Evolutionary conservation across 169 alveolate genomes (phyloP).

Genomic region (Plasmodium vivax): DNA sequence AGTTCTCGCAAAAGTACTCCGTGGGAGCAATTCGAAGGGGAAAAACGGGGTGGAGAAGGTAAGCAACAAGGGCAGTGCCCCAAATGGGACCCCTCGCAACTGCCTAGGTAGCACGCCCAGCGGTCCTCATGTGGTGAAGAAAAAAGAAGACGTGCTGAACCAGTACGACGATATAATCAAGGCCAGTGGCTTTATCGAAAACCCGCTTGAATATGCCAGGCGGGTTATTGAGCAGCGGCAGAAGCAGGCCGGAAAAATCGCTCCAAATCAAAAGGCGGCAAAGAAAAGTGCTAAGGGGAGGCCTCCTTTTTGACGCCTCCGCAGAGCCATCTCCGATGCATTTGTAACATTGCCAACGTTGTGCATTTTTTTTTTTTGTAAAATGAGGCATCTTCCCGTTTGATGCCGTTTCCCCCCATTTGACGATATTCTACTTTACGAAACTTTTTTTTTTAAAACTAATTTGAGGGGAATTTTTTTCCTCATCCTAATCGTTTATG

Average conservation of each 20-base stretch:
- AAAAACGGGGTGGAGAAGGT: neutral
- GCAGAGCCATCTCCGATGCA: neutral
- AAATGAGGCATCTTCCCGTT: neutral
- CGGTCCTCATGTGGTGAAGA: neutral
- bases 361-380: neutral
- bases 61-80: neutral
- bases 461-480: neutral
- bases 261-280: neutral
- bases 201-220: constrained; percentile 66
- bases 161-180: constrained; percentile 51
- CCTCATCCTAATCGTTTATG: neutral
- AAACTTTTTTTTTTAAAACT: neutral
- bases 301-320: neutral
- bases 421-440: neutral
- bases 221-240: neutral
- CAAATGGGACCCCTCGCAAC: neutral
- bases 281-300: neutral
- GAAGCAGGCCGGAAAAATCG: constrained; percentile 2
- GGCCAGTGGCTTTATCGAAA: constrained; percentile 10
- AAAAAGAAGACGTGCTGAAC: constrained; percentile 11
- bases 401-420: neutral
- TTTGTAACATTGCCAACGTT: neutral
- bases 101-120: neutral
- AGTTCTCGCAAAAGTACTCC: neutral
- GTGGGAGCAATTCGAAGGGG: neutral